These are phyloP conservation scores for Chaetothyriales sp. DNA, from an alignment of 2,329 filamentous ascomycete species.

Conservation along the genomic window DNA sequence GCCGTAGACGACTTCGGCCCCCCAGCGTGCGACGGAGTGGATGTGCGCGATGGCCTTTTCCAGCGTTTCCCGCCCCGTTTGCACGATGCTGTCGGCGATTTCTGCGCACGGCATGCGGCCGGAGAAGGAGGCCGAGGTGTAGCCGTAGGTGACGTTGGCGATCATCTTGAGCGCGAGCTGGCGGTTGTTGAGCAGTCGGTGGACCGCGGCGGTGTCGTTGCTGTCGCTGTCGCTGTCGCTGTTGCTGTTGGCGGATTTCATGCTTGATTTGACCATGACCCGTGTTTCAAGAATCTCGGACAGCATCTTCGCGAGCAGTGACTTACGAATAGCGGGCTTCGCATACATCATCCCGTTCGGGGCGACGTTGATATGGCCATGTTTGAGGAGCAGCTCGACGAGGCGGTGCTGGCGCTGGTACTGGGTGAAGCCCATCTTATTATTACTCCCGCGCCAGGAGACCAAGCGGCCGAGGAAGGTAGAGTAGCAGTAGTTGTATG, in stretches of 20 bases:
- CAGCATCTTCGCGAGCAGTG: slow-evolving; percentile 87
- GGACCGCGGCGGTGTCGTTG: slow-evolving; percentile 63
- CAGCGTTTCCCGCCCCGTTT: slow-evolving; percentile 84
- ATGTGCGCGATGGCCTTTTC: slow-evolving; percentile 88
- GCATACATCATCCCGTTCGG: slow-evolving; percentile 96
- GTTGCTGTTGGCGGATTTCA: slow-evolving; percentile 73
- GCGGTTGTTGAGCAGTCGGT: slow-evolving; percentile 79
- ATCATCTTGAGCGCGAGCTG: slow-evolving; percentile 89
- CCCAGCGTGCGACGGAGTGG: slow-evolving; percentile 74
- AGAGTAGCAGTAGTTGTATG: slow-evolving; percentile 98
- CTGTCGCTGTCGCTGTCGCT: slow-evolving; percentile 64
- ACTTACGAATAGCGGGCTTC: slow-evolving; percentile 72
- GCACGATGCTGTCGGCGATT: slow-evolving; percentile 95
- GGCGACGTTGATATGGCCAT: slow-evolving; percentile 71
- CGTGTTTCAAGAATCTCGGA: slow-evolving; percentile 89
- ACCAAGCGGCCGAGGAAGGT: slow-evolving; percentile 79
- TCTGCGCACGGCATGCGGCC: slow-evolving; percentile 96
- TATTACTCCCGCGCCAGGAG: slow-evolving; percentile 70
- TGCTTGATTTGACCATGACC: slow-evolving; percentile 94
- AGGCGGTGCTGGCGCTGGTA: slow-evolving; percentile 64
- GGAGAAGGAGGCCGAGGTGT: slow-evolving; percentile 91
- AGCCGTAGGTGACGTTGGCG: slow-evolving; percentile 97
- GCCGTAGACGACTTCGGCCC: slow-evolving; percentile 91
- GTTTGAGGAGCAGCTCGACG: slow-evolving; percentile 52
- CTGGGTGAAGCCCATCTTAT: slow-evolving; percentile 82